phyloP scores from a whole-genome alignment of 306 rosid genomes.

The Ammopiptanthus mongolicus region DNA sequence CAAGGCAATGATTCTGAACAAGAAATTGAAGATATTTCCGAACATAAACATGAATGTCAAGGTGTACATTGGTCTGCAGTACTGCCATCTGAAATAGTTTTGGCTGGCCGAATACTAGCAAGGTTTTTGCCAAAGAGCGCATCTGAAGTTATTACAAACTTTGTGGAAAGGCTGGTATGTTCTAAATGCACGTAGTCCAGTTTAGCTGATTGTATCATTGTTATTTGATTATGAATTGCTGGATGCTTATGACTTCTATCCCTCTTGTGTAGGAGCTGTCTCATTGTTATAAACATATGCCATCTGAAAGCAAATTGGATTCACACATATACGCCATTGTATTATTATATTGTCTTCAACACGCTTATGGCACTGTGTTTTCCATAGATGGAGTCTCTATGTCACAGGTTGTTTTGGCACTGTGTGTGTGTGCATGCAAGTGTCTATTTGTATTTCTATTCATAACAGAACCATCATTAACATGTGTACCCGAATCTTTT shows the following conservation, averaged over 20 bases:
- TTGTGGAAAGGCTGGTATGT: constrained; percentile 53
- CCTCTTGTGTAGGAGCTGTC: constrained; percentile 61
- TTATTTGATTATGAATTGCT: constrained; percentile 16
- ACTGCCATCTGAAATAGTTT: constrained; percentile 78
- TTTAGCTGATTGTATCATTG: constrained; percentile 14
- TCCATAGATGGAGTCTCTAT: constrained; percentile 42
- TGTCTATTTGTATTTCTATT: constrained; percentile 12
- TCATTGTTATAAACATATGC: constrained; percentile 53
- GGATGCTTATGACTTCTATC: constrained; percentile 30
- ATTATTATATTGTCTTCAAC: constrained; percentile 56
- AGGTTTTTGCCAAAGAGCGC: constrained; percentile 37
- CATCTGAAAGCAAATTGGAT: constrained; percentile 69
- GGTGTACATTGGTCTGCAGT: constrained; percentile 79
- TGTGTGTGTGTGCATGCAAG: background rate
- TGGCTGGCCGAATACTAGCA: constrained; percentile 70
- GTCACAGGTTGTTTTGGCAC: constrained; percentile 59
- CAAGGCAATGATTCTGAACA: constrained; percentile 31
- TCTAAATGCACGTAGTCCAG: constrained; percentile 18
- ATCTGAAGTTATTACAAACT: constrained; percentile 26
- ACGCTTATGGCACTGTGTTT: constrained; percentile 31
- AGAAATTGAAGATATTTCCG: constrained; percentile 45
- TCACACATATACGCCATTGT: constrained; percentile 63
- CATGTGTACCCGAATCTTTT: background rate
- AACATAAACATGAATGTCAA: constrained; percentile 76
- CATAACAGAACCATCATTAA: constrained; percentile 3